phyloP scores from a whole-genome alignment of 2,329 filamentous ascomycete species.

The Xylaria sp. region DNA sequence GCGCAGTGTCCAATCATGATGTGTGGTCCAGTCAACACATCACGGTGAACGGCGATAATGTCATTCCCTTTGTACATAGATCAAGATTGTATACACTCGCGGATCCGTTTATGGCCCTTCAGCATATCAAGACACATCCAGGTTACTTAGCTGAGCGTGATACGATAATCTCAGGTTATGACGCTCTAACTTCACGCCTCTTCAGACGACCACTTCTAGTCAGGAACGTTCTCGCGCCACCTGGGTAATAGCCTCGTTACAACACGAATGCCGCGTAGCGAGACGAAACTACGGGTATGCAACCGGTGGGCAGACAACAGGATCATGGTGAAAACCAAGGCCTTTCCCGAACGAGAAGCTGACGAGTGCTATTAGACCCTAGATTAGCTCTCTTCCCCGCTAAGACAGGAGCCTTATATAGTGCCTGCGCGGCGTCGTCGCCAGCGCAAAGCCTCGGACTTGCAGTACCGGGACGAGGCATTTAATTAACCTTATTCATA shows the following conservation, averaged over 20 bases:
- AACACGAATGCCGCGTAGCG: background rate
- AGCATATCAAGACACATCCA: background rate
- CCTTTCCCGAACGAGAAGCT: slow-evolving; percentile 5
- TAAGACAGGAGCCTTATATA: background rate
- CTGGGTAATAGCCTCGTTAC: slow-evolving; percentile 14
- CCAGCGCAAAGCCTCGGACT: background rate
- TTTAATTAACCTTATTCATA: background rate
- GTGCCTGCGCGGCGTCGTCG: background rate
- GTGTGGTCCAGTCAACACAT: background rate
- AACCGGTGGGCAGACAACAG: background rate
- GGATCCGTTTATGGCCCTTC: background rate
- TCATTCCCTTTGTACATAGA: background rate
- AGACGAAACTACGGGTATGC: slow-evolving; percentile 1
- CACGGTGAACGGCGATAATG: background rate
- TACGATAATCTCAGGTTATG: slow-evolving; percentile 11
- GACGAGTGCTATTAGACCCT: background rate
- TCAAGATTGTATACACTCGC: background rate
- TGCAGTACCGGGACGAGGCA: background rate
- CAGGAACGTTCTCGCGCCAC: background rate
- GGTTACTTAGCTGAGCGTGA: background rate
- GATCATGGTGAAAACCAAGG: background rate
- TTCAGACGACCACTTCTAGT: background rate
- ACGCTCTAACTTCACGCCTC: background rate
- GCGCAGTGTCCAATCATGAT: slow-evolving; percentile 1
- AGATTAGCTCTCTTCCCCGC: background rate